A percentile compares a stretch with the other conserved stretches of the same genome.
phyloP scores from a whole-genome alignment of 2,329 filamentous ascomycete species.

The Rhinocladiella mackenziei region DNA sequence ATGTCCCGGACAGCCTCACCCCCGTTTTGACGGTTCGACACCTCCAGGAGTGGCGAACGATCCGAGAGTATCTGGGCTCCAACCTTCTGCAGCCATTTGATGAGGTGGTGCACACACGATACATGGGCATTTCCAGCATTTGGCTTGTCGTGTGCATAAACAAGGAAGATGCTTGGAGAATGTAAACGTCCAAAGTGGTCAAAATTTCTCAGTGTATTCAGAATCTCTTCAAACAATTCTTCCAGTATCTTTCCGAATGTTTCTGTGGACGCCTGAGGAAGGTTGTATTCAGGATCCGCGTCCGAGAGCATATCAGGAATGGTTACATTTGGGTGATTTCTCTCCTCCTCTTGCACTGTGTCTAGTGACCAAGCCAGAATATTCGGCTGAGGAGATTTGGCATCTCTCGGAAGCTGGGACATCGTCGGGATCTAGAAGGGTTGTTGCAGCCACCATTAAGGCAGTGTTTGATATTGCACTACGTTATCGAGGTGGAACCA shows the following conservation, averaged over 20 bases:
- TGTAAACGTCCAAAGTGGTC: not conserved
- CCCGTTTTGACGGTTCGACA: slow-evolving; percentile 1
- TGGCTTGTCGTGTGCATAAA: slow-evolving; percentile 5
- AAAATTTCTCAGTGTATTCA: not conserved
- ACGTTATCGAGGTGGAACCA: not conserved
- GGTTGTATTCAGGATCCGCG: too few species aligned
- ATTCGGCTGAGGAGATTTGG: not conserved
- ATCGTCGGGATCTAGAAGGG: not conserved
- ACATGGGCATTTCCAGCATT: not conserved
- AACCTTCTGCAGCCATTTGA: slow-evolving; percentile 1
- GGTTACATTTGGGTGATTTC: not conserved
- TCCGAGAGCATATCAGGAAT: not conserved
- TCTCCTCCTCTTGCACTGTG: not conserved
- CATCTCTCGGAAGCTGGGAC: not conserved
- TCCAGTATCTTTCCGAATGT: not conserved
- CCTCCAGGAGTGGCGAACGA: slow-evolving; percentile 1
- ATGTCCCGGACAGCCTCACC: slow-evolving; percentile 1
- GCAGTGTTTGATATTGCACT: not conserved
- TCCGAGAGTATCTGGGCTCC: slow-evolving; percentile 4
- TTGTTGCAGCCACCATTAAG: not conserved
- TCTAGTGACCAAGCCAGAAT: not conserved
- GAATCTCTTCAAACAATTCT: slow-evolving; percentile 1
- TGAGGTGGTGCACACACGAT: slow-evolving; percentile 1
- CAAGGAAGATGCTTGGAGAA: slow-evolving; percentile 4
- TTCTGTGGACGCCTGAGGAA: not conserved